These are phyloP conservation scores for Globisporangium radiosum DNA, from an alignment of 352 stramenopile genomes.

Conservation along the genomic window DNA sequence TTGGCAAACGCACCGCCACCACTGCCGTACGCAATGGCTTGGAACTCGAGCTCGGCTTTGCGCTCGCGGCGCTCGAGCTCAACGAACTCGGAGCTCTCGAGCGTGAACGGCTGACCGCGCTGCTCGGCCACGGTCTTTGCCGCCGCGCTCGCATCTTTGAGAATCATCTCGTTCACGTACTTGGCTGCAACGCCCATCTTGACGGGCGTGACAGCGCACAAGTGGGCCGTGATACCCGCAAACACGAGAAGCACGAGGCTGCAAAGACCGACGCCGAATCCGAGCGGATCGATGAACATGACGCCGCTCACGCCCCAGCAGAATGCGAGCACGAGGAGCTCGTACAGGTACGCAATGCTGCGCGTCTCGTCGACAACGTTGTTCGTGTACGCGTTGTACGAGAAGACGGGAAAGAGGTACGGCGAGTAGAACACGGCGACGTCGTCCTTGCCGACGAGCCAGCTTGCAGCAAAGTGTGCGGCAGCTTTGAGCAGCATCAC, in stretches of 20 bases:
- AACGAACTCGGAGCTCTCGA: slow-evolving; percentile 77
- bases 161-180: slow-evolving; percentile 85
- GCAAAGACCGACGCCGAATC: slow-evolving; percentile 83
- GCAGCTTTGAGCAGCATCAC: slow-evolving; percentile 75
- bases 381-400: slow-evolving; percentile 87
- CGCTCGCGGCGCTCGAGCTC: slow-evolving; percentile 62
- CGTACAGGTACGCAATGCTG: slow-evolving; percentile 63
- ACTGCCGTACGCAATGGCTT: slow-evolving; percentile 70
- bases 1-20: slow-evolving; percentile 38
- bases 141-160: slow-evolving; percentile 75
- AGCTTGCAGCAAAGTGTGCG: slow-evolving; percentile 51
- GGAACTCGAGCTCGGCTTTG: slow-evolving; percentile 78
- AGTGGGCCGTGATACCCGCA: slow-evolving; percentile 62
- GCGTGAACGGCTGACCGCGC: slow-evolving; percentile 57
- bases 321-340: slow-evolving; percentile 65
- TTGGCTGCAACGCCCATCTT: slow-evolving; percentile 85
- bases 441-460: slow-evolving; percentile 57
- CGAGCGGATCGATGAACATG: slow-evolving; percentile 88
- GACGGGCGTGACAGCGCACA: slow-evolving; percentile 80
- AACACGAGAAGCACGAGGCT: slow-evolving; percentile 79
- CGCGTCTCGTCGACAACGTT: slow-evolving; percentile 86
- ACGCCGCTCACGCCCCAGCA: slow-evolving; percentile 82
- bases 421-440: slow-evolving; percentile 76
- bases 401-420: slow-evolving; percentile 89
- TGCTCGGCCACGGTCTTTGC: slow-evolving; percentile 63